A percentile compares a stretch with the other conserved stretches of the same genome.
These are phyloP conservation scores for Botrytis fragariae DNA, from an alignment of 2,329 filamentous ascomycete species.

Conservation along the genomic window DNA sequence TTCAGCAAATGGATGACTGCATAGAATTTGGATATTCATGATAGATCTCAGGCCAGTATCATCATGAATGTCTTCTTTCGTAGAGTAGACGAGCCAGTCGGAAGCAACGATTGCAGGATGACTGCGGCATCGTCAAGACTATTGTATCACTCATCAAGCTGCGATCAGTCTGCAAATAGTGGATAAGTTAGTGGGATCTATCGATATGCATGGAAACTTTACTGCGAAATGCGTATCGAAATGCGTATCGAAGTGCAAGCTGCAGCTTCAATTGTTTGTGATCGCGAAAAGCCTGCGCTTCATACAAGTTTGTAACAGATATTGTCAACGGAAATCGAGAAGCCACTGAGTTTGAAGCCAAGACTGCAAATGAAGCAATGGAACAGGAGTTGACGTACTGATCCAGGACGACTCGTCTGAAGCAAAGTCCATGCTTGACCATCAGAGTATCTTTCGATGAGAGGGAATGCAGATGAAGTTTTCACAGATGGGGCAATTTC, in stretches of 20 bases:
- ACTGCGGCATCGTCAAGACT: neutral
- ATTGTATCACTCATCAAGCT: neutral
- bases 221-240: neutral
- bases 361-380: rapidly evolving
- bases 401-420: neutral
- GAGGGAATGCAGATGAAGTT: neutral
- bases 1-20: neutral
- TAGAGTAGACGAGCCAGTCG: rapidly evolving
- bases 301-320: neutral
- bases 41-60: neutral
- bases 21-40: neutral
- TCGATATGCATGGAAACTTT: neutral
- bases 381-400: neutral
- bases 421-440: neutral
- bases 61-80: neutral
- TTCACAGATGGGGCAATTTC: neutral
- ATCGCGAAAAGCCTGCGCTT: neutral
- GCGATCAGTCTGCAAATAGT: neutral
- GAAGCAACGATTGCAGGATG: neutral
- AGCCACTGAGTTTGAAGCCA: neutral
- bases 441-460: neutral
- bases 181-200: neutral
- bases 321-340: neutral
- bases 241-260: neutral
- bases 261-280: neutral